Evolutionary conservation across 2,329 filamentous ascomycete genomes (phyloP), one percentile per base, ranked within the genome.

Genomic region (Pyrenochaeta sp.): DNA sequence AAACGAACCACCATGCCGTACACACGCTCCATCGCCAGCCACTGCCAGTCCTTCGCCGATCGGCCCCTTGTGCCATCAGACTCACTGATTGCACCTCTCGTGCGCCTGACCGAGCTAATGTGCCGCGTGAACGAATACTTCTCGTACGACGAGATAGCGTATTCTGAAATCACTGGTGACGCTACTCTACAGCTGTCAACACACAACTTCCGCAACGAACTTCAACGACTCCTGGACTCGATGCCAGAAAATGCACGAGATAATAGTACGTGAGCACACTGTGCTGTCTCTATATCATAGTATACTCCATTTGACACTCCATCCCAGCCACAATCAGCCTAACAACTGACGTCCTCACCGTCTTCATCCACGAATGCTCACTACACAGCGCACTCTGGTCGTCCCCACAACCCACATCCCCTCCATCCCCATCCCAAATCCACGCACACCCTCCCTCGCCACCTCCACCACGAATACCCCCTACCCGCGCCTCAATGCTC

Each of bases 331-430:
- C 39, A 7, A 19, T 44, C 26, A 23, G 36, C 2, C 36, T 48
- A 6, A 29, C 19, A n/a, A 34, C 19, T 20, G 27, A 41, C 20
- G 28, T 44, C 6, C 29, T 58, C 6, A 35, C 48, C 7, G 51
- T 61, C 3, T 55, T 52, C 52, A 54, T 61, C 15, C 30, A 60
- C 23, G 58, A 63, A 41, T 57, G 51, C 40, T 49, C 50, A 17
- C 34, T 63, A 3, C 56, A 63, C 32, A 36, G 29, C 11, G 36
- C 39, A 3, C 44, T 63, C n/a, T 61, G 56, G 60, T 7, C 5
- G 3, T 18, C 15, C 6, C 19, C 13, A 23, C n/a, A n/a, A n/a
- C n/a, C n/a, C n/a, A n/a, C n/a, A n/a, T n/a, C n/a, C n/a, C n/a
- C n/a, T n/a, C n/a, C n/a, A n/a, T n/a, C n/a, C n/a, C n/a, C n/a